Conservation (phyloP, 148 eudicot genomes). For the Mesembryanthemum crystallinum region DNA sequence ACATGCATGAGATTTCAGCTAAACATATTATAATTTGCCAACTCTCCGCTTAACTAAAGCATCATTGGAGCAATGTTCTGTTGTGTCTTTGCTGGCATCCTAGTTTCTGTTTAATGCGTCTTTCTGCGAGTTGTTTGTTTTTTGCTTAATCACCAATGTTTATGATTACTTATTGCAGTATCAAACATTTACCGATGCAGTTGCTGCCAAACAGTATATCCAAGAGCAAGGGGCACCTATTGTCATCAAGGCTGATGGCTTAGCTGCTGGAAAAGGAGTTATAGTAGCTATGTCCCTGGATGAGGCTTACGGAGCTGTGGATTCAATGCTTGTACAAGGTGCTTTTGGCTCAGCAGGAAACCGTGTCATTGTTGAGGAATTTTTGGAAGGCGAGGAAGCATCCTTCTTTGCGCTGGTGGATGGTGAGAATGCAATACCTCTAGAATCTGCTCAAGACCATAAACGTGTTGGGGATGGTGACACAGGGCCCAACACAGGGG, state of each 20-base stretch:
- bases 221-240: constrained; percentile 85
- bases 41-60: not conserved
- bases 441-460: constrained; percentile 98
- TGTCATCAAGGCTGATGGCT: constrained; percentile 87
- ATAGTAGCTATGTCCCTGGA: constrained; percentile 78
- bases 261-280: constrained; percentile 98
- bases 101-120: not conserved
- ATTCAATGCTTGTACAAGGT: constrained; percentile 73
- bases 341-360: constrained; percentile 79
- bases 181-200: constrained; percentile 71
- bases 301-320: constrained; percentile 84
- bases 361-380: constrained; percentile 80
- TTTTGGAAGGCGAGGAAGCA: constrained; percentile 89
- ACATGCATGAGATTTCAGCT: not conserved
- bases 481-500: constrained; percentile 91
- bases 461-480: constrained; percentile 95
- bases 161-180: constrained; percentile 57
- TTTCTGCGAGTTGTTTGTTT: not conserved
- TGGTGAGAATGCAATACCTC: constrained; percentile 81
- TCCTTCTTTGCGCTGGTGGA: constrained; percentile 94
- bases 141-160: constrained; percentile 8
- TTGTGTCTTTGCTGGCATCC: not conserved
- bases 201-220: constrained; percentile 74
- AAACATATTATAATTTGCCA: not conserved
- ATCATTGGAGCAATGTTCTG: not conserved